These are phyloP conservation scores for Glycine soja DNA, from an alignment of 306 rosid genomes.

Conservation along the genomic window DNA sequence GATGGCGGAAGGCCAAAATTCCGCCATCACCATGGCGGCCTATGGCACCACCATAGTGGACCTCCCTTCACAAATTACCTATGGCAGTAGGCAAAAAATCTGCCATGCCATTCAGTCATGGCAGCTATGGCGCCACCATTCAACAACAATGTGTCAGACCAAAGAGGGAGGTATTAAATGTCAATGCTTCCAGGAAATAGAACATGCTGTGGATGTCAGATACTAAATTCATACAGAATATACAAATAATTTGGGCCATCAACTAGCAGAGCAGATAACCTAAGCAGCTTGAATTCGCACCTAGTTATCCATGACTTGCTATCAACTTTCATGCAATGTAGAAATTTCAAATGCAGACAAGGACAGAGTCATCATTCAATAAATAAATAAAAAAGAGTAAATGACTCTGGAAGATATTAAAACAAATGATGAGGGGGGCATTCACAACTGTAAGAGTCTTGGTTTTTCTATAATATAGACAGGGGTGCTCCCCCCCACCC, in stretches of 20 bases:
- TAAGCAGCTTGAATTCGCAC: background rate
- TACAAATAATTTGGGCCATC: constrained; percentile 8
- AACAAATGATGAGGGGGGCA: background rate
- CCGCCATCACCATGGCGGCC: too few relatives aligned
- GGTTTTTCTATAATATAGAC: background rate
- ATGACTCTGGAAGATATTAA: background rate
- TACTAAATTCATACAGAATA: background rate
- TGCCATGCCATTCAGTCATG: too few relatives aligned
- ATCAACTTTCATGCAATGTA: constrained; percentile 23
- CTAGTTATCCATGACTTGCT: background rate
- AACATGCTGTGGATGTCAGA: constrained; percentile 2
- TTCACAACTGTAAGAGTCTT: background rate
- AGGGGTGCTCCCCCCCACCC: background rate
- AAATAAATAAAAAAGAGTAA: background rate
- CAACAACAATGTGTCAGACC: constrained; percentile 15
- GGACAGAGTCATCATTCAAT: background rate
- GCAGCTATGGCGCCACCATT: too few relatives aligned
- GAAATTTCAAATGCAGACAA: background rate
- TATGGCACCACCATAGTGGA: too few relatives aligned
- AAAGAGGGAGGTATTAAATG: background rate
- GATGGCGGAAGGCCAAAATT: too few relatives aligned
- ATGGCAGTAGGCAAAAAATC: too few relatives aligned
- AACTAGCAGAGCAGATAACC: constrained; percentile 6
- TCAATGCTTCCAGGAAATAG: constrained; percentile 22
- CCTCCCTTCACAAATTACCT: too few relatives aligned